These are phyloP conservation scores for Syzygium jambos DNA, from an alignment of 345 rosid genomes.

Conservation along the genomic window DNA sequence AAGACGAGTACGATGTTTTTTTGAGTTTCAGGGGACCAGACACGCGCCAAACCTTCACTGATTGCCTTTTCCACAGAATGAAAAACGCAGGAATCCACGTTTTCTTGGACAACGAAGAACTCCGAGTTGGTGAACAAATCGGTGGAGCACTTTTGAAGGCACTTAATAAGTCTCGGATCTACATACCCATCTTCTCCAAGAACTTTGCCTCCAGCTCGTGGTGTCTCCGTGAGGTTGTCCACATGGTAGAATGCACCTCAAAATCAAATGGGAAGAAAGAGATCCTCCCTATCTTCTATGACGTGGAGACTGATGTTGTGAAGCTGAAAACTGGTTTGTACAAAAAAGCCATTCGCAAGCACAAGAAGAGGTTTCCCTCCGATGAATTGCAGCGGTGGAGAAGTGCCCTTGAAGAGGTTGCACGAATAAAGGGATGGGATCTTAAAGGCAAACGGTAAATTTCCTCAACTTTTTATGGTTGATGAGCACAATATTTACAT, in stretches of 20 bases:
- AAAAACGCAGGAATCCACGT: rapidly evolving
- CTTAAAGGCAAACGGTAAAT: neutral
- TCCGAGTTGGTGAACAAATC: neutral
- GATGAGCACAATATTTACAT: neutral
- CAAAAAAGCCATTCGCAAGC: no score
- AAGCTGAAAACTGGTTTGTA: no score
- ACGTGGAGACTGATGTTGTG: neutral
- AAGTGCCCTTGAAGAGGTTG: neutral
- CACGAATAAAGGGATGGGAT: neutral
- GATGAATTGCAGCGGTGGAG: neutral
- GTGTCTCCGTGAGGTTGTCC: neutral
- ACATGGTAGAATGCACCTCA: rapidly evolving
- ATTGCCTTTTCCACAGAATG: neutral
- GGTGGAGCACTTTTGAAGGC: neutral
- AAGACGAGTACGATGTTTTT: rapidly evolving
- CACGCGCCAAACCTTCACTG: neutral
- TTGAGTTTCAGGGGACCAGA: no score
- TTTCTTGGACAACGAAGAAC: neutral
- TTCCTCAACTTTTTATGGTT: neutral
- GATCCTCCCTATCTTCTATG: no score
- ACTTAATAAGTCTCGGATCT: rapidly evolving
- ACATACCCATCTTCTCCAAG: neutral
- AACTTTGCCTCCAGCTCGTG: neutral
- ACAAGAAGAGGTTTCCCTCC: neutral
- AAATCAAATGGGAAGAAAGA: neutral